Conservation (phyloP, 2,329 filamentous ascomycete genomes). For the Xylaria sp. region DNA sequence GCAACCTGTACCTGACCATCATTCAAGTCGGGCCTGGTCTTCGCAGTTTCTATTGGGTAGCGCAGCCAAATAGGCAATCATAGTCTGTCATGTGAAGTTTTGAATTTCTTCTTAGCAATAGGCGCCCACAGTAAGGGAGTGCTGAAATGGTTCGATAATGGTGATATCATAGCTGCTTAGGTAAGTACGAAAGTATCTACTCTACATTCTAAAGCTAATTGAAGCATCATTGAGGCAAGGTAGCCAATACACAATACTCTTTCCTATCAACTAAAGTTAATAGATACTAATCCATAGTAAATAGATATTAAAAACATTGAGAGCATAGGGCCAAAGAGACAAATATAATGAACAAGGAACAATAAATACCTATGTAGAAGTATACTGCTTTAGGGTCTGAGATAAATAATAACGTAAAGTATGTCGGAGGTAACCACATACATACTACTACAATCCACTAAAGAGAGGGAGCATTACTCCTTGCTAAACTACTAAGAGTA, state of each 20-base stretch:
- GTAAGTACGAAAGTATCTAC: not conserved
- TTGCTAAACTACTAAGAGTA: not conserved
- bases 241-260: too few species aligned
- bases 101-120: not conserved
- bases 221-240: not conserved
- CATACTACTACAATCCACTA: too few species aligned
- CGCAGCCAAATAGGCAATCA: not conserved
- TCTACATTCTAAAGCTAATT: not conserved
- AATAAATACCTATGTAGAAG: too few species aligned
- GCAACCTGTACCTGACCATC: not conserved
- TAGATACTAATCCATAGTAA: too few species aligned
- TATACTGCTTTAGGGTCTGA: too few species aligned
- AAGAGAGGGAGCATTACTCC: not conserved
- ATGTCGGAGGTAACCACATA: too few species aligned
- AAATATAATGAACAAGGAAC: not conserved
- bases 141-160: not conserved
- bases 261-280: too few species aligned
- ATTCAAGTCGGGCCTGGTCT: not conserved
- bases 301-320: too few species aligned
- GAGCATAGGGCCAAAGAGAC: not conserved
- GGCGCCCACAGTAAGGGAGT: not conserved
- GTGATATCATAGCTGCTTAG: slow-evolving; percentile 1
- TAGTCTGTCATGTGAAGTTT: not conserved
- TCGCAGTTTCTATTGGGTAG: not conserved
- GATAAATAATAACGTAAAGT: not conserved